These are phyloP conservation scores for Amylostereum chailletii DNA, from an alignment of 1,284 basidiomycete species.

Conservation along the genomic window DNA sequence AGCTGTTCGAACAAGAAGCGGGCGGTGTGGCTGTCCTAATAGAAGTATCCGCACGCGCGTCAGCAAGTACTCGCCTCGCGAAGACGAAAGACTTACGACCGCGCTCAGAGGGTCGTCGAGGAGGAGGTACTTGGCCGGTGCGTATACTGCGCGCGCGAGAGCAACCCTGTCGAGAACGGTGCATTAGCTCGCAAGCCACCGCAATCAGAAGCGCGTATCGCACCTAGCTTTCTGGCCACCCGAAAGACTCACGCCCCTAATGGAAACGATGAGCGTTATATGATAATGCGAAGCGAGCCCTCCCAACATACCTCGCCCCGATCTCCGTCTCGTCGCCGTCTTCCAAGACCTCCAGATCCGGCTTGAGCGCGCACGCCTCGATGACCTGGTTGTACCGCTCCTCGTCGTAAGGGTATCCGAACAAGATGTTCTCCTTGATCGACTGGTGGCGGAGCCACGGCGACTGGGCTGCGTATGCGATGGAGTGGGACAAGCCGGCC, in stretches of 20 bases:
- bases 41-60: constrained; percentile 1
- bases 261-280: too few species aligned
- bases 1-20: constrained; percentile 59
- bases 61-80: not conserved
- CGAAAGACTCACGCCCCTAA: constrained; percentile 22
- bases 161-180: constrained; percentile 40
- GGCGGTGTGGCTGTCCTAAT: constrained; percentile 67
- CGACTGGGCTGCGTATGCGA: constrained; percentile 80
- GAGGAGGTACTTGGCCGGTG: constrained; percentile 53
- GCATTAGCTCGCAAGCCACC: constrained; percentile 14
- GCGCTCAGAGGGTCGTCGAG: constrained; percentile 71
- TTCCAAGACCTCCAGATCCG: constrained; percentile 47
- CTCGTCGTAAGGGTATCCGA: constrained; percentile 59
- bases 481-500: constrained; percentile 58
- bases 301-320: too few species aligned
- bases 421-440: constrained; percentile 67
- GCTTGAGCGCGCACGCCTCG: constrained; percentile 62
- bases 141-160: constrained; percentile 62
- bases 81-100: constrained; percentile 37
- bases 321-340: constrained; percentile 31
- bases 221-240: constrained; percentile 31
- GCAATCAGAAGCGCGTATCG: not conserved
- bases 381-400: constrained; percentile 55
- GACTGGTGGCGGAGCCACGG: constrained; percentile 74
- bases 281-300: too few species aligned